Evolutionary conservation across 805 yeast species (phyloP), one percentile per base, ranked within the genome.

Genomic region (Brettanomyces custersianus): DNA sequence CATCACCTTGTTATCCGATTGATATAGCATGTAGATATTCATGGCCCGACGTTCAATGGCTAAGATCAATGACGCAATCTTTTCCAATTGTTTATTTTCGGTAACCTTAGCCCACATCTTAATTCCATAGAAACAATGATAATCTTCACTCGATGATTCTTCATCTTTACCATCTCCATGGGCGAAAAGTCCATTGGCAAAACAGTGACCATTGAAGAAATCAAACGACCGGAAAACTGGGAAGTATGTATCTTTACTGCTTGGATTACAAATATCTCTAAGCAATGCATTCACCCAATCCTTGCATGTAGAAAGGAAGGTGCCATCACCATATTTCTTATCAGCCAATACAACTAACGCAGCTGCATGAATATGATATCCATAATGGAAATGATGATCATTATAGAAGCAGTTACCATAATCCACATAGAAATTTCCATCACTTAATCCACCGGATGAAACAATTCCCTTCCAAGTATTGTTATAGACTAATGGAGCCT

Each of bases 331-430:
- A 11, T 51, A 48, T 20, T 59, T 55, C 4, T 45, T 39, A 51
- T 84, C 94, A 13, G 78, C 73, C 37, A 73, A 55, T n/a, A 80
- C 88, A 31, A 83, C 71, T 16, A 81, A 63, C 1, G 94, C 87
- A 5, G 94, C 94, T 1, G 94, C 82, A 52, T 83, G 88, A 33
- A 84, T 68, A 46, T 76, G 79, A 56, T 83, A 85, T 9, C 92
- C 92, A 49, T 80, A 85, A 54, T 85, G 94, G 70, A 83, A 85
- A 52, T 84, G 92, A 49, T 85, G 94, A 50, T 85, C 94, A 47
- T 84, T 83, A 59, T 83, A 84, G 54, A 72, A 80, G 18, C 82
- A 72, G 53, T 80, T 70, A 32, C 94, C 94, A 53, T 68, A 85
- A 49, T 77, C 80, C 25, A 51, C 46, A 21, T 56, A 56, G 29